Evolutionary conservation across 2,329 filamentous ascomycete genomes (phyloP).

Genomic region (Clarireedia paspali): DNA sequence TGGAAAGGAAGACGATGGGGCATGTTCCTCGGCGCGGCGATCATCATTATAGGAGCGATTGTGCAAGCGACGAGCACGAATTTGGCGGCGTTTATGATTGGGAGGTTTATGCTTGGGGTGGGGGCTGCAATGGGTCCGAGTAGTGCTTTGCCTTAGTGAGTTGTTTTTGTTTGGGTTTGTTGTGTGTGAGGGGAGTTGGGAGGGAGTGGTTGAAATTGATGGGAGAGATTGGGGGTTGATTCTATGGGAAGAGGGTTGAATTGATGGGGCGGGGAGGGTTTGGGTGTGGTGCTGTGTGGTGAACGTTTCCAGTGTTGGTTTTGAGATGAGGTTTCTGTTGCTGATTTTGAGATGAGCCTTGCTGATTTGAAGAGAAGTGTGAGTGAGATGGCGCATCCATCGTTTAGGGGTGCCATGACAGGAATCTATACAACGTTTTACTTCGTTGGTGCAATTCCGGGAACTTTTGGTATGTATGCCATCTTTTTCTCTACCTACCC

Average conservation of each 20-base stretch:
- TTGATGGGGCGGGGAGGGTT: no score
- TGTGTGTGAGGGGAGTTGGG: no score
- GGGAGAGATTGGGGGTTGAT: no score
- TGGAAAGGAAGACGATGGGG: constrained; percentile 12
- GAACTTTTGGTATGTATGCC: constrained; percentile 6
- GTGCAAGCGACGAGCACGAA: constrained; percentile 22
- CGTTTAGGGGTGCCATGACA: constrained; percentile 35
- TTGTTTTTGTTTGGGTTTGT: background rate
- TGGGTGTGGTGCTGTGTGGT: no score
- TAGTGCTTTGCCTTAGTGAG: constrained; percentile 5
- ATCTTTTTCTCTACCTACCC: background rate
- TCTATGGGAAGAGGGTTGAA: no score
- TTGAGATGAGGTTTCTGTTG: no score
- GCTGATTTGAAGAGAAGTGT: constrained; percentile 31
- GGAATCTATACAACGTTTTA: constrained; percentile 23
- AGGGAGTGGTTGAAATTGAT: no score
- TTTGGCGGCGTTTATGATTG: constrained; percentile 36
- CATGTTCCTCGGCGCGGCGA: constrained; percentile 15
- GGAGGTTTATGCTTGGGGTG: constrained; percentile 47
- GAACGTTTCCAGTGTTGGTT: no score
- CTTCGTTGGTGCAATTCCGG: constrained; percentile 19
- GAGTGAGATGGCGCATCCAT: constrained; percentile 37
- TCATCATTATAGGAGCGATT: constrained; percentile 14
- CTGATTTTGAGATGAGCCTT: background rate
- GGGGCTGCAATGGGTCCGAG: constrained; percentile 8